These are phyloP conservation scores for Microcyclospora tardicrescens DNA, from an alignment of 2,329 filamentous ascomycete species.

Conservation along the genomic window DNA sequence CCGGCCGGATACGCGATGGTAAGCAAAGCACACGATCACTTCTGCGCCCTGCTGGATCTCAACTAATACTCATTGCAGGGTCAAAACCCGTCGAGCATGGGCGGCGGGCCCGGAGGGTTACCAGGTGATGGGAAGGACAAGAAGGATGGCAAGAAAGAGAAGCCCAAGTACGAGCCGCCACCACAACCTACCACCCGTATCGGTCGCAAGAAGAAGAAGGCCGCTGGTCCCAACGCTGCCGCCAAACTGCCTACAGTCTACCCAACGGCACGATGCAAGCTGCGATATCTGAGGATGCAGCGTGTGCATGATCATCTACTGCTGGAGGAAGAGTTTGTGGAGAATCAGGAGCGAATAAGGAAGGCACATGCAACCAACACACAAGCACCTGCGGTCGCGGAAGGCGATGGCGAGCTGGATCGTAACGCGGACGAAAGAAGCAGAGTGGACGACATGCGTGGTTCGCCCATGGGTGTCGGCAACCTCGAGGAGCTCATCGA, in stretches of 20 bases:
- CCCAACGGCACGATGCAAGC: slow-evolving; percentile 93
- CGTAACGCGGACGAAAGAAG: slow-evolving; percentile 88
- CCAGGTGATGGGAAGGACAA: slow-evolving; percentile 71
- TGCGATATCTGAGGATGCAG: slow-evolving; percentile 94
- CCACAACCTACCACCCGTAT: slow-evolving; percentile 93
- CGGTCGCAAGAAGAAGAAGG: slow-evolving; percentile 97
- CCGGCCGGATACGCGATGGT: too few relatives aligned
- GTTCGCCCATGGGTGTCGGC: slow-evolving; percentile 95
- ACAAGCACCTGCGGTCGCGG: slow-evolving; percentile 42
- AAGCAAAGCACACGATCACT: too few relatives aligned
- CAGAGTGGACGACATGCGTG: slow-evolving; percentile 94
- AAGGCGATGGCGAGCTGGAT: slow-evolving; percentile 64
- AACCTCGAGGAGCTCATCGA: slow-evolving; percentile 98
- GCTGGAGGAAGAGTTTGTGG: slow-evolving; percentile 95
- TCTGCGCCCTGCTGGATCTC: not conserved
- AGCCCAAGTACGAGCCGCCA: slow-evolving; percentile 99
- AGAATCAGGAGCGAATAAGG: slow-evolving; percentile 92
- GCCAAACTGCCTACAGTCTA: slow-evolving; percentile 91
- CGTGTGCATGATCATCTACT: slow-evolving; percentile 94
- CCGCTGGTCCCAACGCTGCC: slow-evolving; percentile 80
- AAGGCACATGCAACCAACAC: slow-evolving; percentile 79
- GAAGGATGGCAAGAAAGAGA: slow-evolving; percentile 85
- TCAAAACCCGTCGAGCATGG: slow-evolving; percentile 79
- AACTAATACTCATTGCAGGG: slow-evolving; percentile 39
- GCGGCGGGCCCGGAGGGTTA: slow-evolving; percentile 47